Conservation (phyloP, 768 basidiomycete species). For the Pholiota microspora region DNA sequence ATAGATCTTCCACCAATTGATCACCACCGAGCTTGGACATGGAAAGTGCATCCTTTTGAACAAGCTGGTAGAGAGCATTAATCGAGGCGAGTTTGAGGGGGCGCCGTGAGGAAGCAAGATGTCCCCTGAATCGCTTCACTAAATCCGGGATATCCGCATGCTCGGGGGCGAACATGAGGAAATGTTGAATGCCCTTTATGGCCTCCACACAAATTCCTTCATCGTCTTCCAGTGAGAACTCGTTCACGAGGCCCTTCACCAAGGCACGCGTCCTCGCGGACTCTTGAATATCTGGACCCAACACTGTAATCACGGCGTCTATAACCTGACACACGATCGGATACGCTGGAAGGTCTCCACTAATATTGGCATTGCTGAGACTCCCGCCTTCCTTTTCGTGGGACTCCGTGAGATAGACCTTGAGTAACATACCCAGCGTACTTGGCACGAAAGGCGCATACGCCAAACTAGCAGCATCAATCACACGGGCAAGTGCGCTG, state of each 20-base stretch:
- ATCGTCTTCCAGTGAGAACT: constrained; percentile 83
- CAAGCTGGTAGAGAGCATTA: constrained; percentile 94
- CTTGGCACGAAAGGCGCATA: constrained; percentile 87
- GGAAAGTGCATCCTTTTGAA: constrained; percentile 88
- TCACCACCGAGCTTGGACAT: constrained; percentile 96
- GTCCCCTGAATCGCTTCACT: constrained; percentile 71
- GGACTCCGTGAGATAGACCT: constrained; percentile 84
- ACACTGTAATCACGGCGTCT: constrained; percentile 88
- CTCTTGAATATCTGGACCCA: constrained; percentile 95
- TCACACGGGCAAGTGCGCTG: constrained; percentile 79
- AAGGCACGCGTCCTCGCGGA: constrained; percentile 75
- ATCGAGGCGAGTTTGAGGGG: constrained; percentile 93
- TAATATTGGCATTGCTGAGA: constrained; percentile 75
- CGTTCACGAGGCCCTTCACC: constrained; percentile 80
- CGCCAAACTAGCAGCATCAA: constrained; percentile 87
- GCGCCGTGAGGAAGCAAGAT: constrained; percentile 78
- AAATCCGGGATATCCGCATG: constrained; percentile 79
- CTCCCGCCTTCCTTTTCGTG: constrained; percentile 94
- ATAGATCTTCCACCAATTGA: constrained; percentile 89
- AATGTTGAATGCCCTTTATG: constrained; percentile 94
- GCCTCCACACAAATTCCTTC: constrained; percentile 90
- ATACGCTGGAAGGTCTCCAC: constrained; percentile 90
- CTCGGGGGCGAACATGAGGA: constrained; percentile 92
- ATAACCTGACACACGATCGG: constrained; percentile 90
- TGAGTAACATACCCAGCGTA: constrained; percentile 88